Evolutionary conservation across 2,329 filamentous ascomycete genomes (phyloP).

Genomic region (Blumeriella jaapii): DNA sequence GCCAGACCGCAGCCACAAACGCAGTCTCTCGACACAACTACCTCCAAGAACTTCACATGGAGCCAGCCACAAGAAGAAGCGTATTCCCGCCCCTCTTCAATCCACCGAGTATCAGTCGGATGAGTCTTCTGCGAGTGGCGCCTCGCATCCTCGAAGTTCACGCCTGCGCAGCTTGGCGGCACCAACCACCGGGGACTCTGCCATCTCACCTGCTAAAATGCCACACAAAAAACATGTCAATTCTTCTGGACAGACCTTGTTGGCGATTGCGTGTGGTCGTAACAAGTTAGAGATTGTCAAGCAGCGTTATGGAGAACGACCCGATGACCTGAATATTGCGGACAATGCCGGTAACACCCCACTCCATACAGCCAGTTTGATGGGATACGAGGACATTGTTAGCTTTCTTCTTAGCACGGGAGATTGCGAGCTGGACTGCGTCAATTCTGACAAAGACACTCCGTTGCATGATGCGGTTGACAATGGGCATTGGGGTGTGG

Average conservation of each 20-base stretch:
- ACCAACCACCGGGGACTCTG: slow-evolving; percentile 44
- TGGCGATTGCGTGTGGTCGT: slow-evolving; percentile 82
- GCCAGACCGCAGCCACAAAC: slow-evolving; percentile 44
- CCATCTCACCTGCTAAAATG: slow-evolving; percentile 57
- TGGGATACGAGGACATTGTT: slow-evolving; percentile 79
- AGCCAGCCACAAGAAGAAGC: slow-evolving; percentile 48
- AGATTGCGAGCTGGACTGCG: slow-evolving; percentile 55
- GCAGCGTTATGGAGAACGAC: slow-evolving; percentile 56
- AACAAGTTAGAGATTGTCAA: slow-evolving; percentile 74
- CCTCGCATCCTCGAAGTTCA: slow-evolving; percentile 46
- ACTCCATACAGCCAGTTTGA: slow-evolving; percentile 81
- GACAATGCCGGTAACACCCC: slow-evolving; percentile 97
- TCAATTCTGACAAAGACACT: slow-evolving; percentile 77
- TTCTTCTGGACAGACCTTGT: slow-evolving; percentile 78
- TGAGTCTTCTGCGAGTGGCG: slow-evolving; percentile 50
- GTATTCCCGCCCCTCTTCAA: slow-evolving; percentile 46
- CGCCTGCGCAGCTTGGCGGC: slow-evolving; percentile 45
- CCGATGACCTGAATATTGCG: slow-evolving; percentile 76
- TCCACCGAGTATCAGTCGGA: slow-evolving; percentile 57
- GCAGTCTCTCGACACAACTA: slow-evolving; percentile 54
- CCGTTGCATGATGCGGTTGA: slow-evolving; percentile 93
- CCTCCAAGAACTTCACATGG: slow-evolving; percentile 44
- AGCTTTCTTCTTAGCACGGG: slow-evolving; percentile 74
- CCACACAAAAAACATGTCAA: slow-evolving; percentile 78
- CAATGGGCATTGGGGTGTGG: slow-evolving; percentile 82